Evolutionary conservation across 1,139 yeast genomes (phyloP).

Genomic region (Pichia sp.): DNA sequence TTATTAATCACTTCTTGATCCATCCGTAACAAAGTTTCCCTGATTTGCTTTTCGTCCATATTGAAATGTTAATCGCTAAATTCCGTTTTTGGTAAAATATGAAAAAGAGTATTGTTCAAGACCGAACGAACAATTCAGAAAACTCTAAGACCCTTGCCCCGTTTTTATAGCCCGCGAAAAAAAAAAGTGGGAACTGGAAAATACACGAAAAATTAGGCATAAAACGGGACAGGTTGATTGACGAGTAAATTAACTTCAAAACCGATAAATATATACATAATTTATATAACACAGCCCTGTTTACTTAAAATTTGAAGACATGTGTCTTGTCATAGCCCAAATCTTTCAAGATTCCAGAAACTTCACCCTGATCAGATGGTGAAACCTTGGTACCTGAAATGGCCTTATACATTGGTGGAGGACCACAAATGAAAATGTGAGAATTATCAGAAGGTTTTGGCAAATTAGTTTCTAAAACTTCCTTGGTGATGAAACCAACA

Average conservation of each 20-base stretch:
- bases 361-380: slow-evolving; percentile 92
- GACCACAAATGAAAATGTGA: slow-evolving; percentile 85
- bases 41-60: slow-evolving; percentile 1
- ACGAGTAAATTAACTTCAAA: no score
- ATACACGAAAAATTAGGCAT: no score
- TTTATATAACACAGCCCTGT: background rate
- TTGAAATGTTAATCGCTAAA: no score
- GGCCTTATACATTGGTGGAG: slow-evolving; percentile 79
- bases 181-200: no score
- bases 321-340: slow-evolving; percentile 83
- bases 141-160: no score
- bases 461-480: slow-evolving; percentile 46
- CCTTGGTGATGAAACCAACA: slow-evolving; percentile 68
- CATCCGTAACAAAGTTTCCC: background rate
- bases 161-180: no score
- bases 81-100: no score
- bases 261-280: background rate
- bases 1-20: no score
- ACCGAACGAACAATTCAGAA: no score
- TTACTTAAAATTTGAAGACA: slow-evolving; percentile 76
- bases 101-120: no score
- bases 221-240: no score
- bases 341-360: slow-evolving; percentile 79
- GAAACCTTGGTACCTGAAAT: slow-evolving; percentile 81
- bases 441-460: slow-evolving; percentile 51